A percentile compares a stretch with the other conserved stretches of the same genome.
These are phyloP conservation scores for Termitomyces sp. DNA, from an alignment of 768 basidiomycete genomes.

Conservation along the genomic window DNA sequence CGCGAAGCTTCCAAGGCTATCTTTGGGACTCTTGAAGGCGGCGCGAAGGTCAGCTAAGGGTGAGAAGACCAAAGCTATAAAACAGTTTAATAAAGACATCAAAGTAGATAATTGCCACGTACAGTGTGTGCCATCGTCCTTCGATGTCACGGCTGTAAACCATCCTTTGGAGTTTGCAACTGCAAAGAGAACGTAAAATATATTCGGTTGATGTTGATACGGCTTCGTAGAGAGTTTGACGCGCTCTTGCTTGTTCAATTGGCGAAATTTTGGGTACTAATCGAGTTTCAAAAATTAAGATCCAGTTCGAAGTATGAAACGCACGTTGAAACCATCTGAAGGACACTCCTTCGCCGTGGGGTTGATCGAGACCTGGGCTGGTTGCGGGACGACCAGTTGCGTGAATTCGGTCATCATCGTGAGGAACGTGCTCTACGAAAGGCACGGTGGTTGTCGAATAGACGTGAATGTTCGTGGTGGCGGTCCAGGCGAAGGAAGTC, in stretches of 20 bases:
- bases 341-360: constrained; percentile 33
- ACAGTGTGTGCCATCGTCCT: constrained; percentile 36
- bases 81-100: background rate
- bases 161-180: constrained; percentile 59
- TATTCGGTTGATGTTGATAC: constrained; percentile 40
- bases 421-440: background rate
- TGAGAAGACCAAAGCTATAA: constrained; percentile 57
- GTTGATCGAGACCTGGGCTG: constrained; percentile 34
- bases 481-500: background rate
- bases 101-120: constrained; percentile 11
- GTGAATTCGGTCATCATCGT: constrained; percentile 30
- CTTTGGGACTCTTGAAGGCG: constrained; percentile 42
- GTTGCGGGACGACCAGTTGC: constrained; percentile 32
- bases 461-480: constrained; percentile 3
- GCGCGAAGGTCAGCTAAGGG: constrained; percentile 58
- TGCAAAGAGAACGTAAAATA: constrained; percentile 49
- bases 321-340: constrained; percentile 44
- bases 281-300: background rate
- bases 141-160: constrained; percentile 59
- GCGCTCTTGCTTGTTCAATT: constrained; percentile 61
- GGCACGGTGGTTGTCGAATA: background rate
- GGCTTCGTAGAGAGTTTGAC: constrained; percentile 55
- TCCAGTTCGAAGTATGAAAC: constrained; percentile 15
- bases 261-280: constrained; percentile 48
- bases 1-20: constrained; percentile 38